Conservation (phyloP, 768 basidiomycete species). For the Fistulinella prunicolor region DNA sequence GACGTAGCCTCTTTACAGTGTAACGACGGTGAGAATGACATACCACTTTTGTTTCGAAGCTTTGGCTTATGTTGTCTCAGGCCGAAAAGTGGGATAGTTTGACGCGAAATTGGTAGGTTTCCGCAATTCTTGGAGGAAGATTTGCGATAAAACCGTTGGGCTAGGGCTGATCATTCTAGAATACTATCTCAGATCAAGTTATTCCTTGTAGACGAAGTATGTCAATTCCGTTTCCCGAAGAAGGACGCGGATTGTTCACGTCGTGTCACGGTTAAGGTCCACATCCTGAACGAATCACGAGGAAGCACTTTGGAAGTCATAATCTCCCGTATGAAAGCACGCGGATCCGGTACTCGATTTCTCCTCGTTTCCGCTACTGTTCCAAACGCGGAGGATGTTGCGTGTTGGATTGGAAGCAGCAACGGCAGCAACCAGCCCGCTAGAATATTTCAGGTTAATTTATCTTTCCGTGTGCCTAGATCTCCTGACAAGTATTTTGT, state of each 20-base stretch:
- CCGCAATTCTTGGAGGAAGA: not conserved
- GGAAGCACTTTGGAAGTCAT: constrained; percentile 94
- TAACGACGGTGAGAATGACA: constrained; percentile 63
- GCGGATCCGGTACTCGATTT: constrained; percentile 71
- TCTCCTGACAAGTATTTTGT: constrained; percentile 1
- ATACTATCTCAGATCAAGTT: constrained; percentile 71
- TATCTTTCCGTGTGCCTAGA: not conserved
- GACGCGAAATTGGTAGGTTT: constrained; percentile 82
- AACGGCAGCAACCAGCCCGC: constrained; percentile 43
- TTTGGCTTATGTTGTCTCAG: constrained; percentile 35
- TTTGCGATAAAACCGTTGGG: constrained; percentile 4
- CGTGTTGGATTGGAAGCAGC: constrained; percentile 73
- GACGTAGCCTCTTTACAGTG: constrained; percentile 36
- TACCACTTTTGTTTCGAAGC: not conserved
- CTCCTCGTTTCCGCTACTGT: constrained; percentile 91
- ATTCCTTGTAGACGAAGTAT: constrained; percentile 89
- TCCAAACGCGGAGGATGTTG: constrained; percentile 90
- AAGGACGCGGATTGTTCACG: not conserved
- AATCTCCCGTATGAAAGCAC: constrained; percentile 87
- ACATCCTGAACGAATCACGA: constrained; percentile 85
- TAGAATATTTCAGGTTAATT: constrained; percentile 62
- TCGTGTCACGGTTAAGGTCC: constrained; percentile 66
- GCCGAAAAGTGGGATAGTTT: constrained; percentile 97
- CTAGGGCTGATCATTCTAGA: constrained; percentile 59
- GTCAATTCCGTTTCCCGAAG: constrained; percentile 3